Percentiles rank a stretch among this genome's conserved stretches.
These are phyloP conservation scores for Hordeum pubiflorum DNA, from an alignment of 202 grass and related monocot species.

Conservation along the genomic window DNA sequence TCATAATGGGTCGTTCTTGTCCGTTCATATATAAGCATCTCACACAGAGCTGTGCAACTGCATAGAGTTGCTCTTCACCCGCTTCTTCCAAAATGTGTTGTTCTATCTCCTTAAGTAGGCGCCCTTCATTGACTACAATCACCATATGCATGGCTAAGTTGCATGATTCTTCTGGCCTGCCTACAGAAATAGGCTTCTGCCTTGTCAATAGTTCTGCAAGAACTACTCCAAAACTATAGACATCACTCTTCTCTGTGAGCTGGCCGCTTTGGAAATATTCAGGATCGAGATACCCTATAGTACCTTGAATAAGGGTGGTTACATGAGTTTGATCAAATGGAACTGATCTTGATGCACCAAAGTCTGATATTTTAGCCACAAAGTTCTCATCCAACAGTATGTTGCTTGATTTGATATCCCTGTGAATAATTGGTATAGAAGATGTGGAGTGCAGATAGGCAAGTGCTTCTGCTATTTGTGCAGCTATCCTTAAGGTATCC, in stretches of 20 bases:
- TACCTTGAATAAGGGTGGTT: constrained; percentile 58
- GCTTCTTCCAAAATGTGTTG: constrained; percentile 34
- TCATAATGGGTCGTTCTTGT: constrained; percentile 43
- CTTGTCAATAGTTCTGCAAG: constrained; percentile 45
- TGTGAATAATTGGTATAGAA: constrained; percentile 40
- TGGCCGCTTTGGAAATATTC: constrained; percentile 45
- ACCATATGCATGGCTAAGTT: constrained; percentile 54
- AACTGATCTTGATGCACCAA: constrained; percentile 46
- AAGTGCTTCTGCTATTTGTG: constrained; percentile 38
- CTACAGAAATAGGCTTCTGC: constrained; percentile 38
- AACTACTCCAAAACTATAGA: constrained; percentile 59
- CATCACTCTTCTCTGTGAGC: constrained; percentile 50
- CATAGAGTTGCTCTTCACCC: constrained; percentile 32
- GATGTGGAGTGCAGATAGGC: constrained; percentile 33
- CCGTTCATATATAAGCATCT: constrained; percentile 50
- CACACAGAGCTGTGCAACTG: constrained; percentile 34
- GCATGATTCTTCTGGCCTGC: constrained; percentile 37
- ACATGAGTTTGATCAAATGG: constrained; percentile 52
- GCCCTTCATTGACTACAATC: constrained; percentile 30
- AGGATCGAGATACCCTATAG: constrained; percentile 57
- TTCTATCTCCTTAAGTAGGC: constrained; percentile 32
- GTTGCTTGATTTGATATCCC: constrained; percentile 58
- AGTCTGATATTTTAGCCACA: constrained; percentile 55
- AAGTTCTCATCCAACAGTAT: constrained; percentile 53
- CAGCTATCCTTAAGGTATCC: constrained; percentile 32